Base-by-base conservation (phyloP, 2,329 filamentous ascomycete genomes). In the Juglanconis oblonga region DNA sequence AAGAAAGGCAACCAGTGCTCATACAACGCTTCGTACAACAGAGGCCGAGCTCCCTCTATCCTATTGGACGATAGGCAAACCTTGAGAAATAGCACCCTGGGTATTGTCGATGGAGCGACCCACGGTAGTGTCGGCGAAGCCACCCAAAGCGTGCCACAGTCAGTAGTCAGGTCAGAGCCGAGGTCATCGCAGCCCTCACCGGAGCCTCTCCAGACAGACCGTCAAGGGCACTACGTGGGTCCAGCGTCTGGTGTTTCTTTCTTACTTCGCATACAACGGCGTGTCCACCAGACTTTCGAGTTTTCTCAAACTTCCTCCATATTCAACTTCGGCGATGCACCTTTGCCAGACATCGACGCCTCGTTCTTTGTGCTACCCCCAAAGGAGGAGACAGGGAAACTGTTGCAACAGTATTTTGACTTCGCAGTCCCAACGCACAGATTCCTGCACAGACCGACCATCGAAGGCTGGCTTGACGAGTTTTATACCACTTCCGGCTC, bases 241-340 rank as follows among this genome's bases (percentile, higher is more conserved):
- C 76, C 78, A 4, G 73, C 78, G 0, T 80, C 77, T 1, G 79
- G 77, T 0, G 77, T 77, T 0, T 79, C 77, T 0, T 83, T 83
- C 58, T 69, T 83, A 10, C 73, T 80, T 0, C 72, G 81, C 8
- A 77, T 81, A 1, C 81, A 81, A 67, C 78, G 77, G 61, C 72
- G 76, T 5, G 73, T 83, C 7, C 78, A 77, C 61, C 72, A 77
- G 53, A 74, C 74, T 33, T 64, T 71, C 3, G 65, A 67, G 55
- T 71, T 68, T 55, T 73, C 75, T 4, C 73, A 74, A 29, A 70
- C 75, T 35, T 74, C 73, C 1, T 76, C 78, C 2, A 80, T 81
- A 31, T 81, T 81, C 64, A 77, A 78, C 0, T 80, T 79, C 64
- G 80, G 77, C 11, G 81, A 84, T 65, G 72, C 79, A 14, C 78